Evolutionary conservation across 192 early-diverging fungal genomes (phyloP), one percentile per base, ranked within the genome.

Genomic region (Spinellus fusiger): DNA sequence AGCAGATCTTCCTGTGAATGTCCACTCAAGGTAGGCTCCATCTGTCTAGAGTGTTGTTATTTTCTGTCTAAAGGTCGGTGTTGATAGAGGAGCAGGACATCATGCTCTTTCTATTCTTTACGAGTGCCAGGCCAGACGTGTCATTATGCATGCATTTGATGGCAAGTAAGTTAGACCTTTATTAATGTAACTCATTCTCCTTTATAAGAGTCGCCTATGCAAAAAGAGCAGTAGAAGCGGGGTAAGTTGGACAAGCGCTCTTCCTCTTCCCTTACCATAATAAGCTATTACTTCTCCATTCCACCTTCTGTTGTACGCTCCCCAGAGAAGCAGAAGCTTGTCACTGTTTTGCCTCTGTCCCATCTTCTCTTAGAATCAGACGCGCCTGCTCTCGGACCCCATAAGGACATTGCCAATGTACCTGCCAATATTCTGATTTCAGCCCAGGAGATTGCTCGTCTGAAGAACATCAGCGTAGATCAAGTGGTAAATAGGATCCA

Each of bases 61-160:
- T 9, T 9, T 37, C 35, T 37, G 35, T 9, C 13, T 37, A 37
- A 6, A n/a, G 4, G 40, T 10, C n/a, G n/a, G n/a, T n/a, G n/a
- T n/a, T n/a, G n/a, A 38, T 47, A 70, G 61, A 49, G 73, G 56
- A 23, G 82, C 82, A 20, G 82, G 82, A 7, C 76, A 84, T 46
- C 66, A 84, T 71, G 72, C 76, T 3, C 66, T 84, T 33, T 71
- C 71, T n/a, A 55, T 77, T 12, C 62, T 84, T 49, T 65, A 69
- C 6, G 75, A 79, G 53, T 64, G 71, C 32, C 73, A 65, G 1
- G 78, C 77, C 33, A 77, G 71, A 47, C 65, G 66, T 20, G 79
- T 81, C 3, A 73, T 77, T 9, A 35, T 81, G 65, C 82, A 81
- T 61, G 82, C 82, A 16, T 80, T 81, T 68, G 80, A 84, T 64